Percentiles rank a stretch among this genome's conserved stretches.
Conservation (phyloP, 768 basidiomycete genomes). For the Mycena amicta region DNA sequence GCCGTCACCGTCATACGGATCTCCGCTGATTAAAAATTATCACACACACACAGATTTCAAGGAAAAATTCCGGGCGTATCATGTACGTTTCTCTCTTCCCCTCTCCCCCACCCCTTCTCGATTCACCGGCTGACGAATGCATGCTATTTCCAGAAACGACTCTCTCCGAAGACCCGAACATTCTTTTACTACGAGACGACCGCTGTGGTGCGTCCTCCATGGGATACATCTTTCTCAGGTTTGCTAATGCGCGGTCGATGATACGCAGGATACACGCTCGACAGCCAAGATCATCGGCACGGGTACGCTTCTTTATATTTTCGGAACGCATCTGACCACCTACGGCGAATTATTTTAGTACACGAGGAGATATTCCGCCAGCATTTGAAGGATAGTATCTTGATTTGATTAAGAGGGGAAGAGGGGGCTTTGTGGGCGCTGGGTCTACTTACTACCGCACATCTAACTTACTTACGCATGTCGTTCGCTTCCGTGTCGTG, state of each 20-base stretch:
- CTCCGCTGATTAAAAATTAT: too few species aligned
- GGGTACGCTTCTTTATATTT: conserved; percentile 4
- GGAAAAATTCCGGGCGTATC: conserved; percentile 66
- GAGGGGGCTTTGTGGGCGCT: too few species aligned
- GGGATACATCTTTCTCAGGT: too few species aligned
- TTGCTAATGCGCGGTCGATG: too few species aligned
- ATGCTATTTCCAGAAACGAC: conserved; percentile 43
- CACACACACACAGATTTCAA: conserved; percentile 64
- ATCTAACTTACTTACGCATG: too few species aligned
- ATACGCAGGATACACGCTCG: conserved; percentile 22
- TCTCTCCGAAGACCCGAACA: conserved; percentile 52
- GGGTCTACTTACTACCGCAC: too few species aligned
- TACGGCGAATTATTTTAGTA: conserved; percentile 31
- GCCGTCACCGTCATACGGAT: too few species aligned
- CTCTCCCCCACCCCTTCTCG: not conserved
- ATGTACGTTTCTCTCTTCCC: conserved; percentile 43
- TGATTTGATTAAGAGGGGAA: too few species aligned
- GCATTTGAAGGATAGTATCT: conserved; percentile 28
- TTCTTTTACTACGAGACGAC: conserved; percentile 58
- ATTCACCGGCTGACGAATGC: not conserved
- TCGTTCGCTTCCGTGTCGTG: too few species aligned
- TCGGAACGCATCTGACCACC: not conserved
- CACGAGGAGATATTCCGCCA: conserved; percentile 42
- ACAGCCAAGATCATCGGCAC: conserved; percentile 24
- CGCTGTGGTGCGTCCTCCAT: too few species aligned